Evolutionary conservation across 192 early-diverging fungal genomes (phyloP).

Genomic region (Phycomyces nitens): DNA sequence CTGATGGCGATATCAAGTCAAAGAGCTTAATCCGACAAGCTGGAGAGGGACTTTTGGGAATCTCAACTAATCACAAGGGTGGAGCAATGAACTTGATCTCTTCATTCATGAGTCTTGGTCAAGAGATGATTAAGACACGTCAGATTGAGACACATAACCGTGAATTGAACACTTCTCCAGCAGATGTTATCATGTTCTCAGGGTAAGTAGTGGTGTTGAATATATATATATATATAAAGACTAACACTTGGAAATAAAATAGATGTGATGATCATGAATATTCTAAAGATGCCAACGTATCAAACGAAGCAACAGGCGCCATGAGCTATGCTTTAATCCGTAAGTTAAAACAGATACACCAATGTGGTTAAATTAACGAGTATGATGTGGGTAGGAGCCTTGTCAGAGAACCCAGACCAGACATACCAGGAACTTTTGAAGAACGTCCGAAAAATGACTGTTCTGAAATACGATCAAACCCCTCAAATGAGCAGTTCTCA

Average conservation of each 20-base stretch:
- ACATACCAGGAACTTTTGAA: conserved; percentile 73
- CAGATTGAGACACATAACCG: conserved; percentile 22
- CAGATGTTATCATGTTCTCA: conserved; percentile 79
- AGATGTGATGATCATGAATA: conserved; percentile 78
- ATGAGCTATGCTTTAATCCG: conserved; percentile 73
- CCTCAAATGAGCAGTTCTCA: conserved; percentile 73
- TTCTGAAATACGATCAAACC: conserved; percentile 64
- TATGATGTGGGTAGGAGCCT: not conserved
- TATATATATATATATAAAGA: not conserved
- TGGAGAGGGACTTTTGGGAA: conserved; percentile 43
- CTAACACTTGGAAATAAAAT: not conserved
- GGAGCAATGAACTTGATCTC: conserved; percentile 27
- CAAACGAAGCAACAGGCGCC: conserved; percentile 61
- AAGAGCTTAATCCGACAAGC: conserved; percentile 42
- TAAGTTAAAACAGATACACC: too few species aligned
- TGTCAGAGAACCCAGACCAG: conserved; percentile 45
- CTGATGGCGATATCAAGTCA: conserved; percentile 55
- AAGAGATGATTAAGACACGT: conserved; percentile 37
- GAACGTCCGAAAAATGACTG: conserved; percentile 61
- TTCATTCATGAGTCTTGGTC: conserved; percentile 43
- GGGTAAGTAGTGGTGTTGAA: conserved; percentile 45
- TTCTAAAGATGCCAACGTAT: conserved; percentile 68
- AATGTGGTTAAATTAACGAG: too few species aligned
- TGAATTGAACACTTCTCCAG: conserved; percentile 42
- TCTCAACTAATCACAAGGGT: conserved; percentile 44